A percentile compares a stretch with the other conserved stretches of the same genome.
phyloP scores from a whole-genome alignment of 1,284 basidiomycete species.

The Apiotrichum laibachii region DNA sequence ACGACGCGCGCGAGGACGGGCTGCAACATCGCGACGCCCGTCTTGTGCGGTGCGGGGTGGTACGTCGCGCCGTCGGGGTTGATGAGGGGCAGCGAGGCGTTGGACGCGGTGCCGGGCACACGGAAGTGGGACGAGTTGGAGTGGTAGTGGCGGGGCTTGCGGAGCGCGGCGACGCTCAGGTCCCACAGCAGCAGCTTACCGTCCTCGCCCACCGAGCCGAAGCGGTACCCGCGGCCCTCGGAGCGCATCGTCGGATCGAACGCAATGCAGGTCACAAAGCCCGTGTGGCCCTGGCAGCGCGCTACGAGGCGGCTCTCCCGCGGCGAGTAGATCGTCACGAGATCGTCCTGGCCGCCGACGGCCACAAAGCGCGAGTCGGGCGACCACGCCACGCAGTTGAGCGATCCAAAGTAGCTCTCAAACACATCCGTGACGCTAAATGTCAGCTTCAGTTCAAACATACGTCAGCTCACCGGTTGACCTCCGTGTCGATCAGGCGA shows the following conservation, averaged over 20 bases:
- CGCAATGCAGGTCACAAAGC: conserved; percentile 82
- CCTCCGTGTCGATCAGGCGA: conserved; percentile 77
- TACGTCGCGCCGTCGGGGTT: conserved; percentile 60
- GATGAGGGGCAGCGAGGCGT: conserved; percentile 58
- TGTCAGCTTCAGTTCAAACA: neutral
- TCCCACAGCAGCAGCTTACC: conserved; percentile 95
- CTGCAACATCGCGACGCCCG: conserved; percentile 84
- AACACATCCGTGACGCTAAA: conserved; percentile 83
- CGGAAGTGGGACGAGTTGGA: conserved; percentile 38
- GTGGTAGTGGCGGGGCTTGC: conserved; percentile 48
- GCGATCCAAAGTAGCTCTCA: conserved; percentile 83
- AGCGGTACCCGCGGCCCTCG: conserved; percentile 82
- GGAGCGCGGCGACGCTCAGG: conserved; percentile 63
- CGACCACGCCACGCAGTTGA: conserved; percentile 88
- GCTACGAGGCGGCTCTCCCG: conserved; percentile 91
- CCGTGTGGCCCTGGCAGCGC: conserved; percentile 92
- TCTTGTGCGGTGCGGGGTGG: conserved; percentile 81
- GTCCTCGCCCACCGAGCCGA: conserved; percentile 90
- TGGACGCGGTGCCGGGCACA: conserved; percentile 23
- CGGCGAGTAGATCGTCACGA: conserved; percentile 87
- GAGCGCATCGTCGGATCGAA: conserved; percentile 79
- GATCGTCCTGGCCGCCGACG: conserved; percentile 89
- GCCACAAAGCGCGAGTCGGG: conserved; percentile 90
- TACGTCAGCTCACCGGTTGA: conserved; percentile 59
- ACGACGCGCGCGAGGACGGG: conserved; percentile 79